These are phyloP conservation scores for Wallacemonas sp. DNA, from an alignment of 208 protist genomes.

Conservation along the genomic window DNA sequence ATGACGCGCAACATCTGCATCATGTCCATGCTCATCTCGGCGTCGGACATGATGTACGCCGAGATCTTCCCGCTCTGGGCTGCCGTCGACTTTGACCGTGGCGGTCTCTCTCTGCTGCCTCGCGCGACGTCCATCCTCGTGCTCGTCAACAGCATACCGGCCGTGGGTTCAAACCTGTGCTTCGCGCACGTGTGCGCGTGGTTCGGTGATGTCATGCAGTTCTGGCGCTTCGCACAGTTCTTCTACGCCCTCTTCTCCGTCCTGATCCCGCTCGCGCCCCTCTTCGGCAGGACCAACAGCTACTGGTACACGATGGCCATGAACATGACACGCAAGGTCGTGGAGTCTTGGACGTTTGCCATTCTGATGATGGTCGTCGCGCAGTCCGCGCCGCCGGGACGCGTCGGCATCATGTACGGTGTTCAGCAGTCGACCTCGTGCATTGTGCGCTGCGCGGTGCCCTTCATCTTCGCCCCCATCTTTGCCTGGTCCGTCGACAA, in stretches of 20 bases:
- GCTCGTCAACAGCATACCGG: conserved; percentile 43
- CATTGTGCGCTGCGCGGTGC: conserved; percentile 58
- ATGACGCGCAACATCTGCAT: conserved; percentile 53
- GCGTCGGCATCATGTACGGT: conserved; percentile 74
- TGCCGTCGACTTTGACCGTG: conserved; percentile 23
- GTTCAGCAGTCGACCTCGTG: conserved; percentile 73
- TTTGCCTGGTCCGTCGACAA: conserved; percentile 80
- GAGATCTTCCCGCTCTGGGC: conserved; percentile 69
- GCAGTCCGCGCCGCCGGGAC: conserved; percentile 49
- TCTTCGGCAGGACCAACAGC: conserved; percentile 20
- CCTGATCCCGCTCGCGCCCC: conserved; percentile 31
- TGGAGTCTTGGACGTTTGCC: conserved; percentile 58
- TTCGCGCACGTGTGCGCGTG: conserved; percentile 34
- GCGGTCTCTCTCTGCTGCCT: conserved; percentile 37
- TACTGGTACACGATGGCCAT: conserved; percentile 49
- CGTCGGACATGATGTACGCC: conserved; percentile 60
- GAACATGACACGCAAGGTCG: conserved; percentile 52
- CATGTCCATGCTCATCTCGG: conserved; percentile 68
- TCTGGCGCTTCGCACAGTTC: conserved; percentile 46
- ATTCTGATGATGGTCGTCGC: conserved; percentile 68
- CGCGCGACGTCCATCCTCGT: conserved; percentile 40
- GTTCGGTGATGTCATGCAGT: conserved; percentile 28
- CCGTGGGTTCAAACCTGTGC: conserved; percentile 52
- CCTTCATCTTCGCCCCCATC: conserved; percentile 60
- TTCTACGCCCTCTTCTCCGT: conserved; percentile 29